phyloP scores from a whole-genome alignment of 2,329 filamentous ascomycete genomes.

The Penicillium sclerotiorum region DNA sequence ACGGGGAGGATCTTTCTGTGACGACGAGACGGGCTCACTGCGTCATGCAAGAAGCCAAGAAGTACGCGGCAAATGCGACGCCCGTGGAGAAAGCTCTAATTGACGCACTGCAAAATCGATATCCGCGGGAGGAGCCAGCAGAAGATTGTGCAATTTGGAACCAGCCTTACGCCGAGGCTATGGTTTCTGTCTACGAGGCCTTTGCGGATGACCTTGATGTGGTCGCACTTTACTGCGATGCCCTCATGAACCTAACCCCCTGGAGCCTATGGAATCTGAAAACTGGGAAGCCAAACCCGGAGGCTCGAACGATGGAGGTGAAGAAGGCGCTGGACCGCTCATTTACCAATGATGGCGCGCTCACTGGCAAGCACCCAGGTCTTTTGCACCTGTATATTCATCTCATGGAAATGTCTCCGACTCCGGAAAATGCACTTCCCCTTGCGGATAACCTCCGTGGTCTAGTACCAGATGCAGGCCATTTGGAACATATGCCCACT shows the following conservation, averaged over 20 bases:
- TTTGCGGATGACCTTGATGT: constrained; percentile 64
- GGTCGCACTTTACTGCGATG: constrained; percentile 64
- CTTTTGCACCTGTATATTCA: constrained; percentile 77
- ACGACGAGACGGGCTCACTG: constrained; percentile 44
- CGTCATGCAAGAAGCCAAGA: constrained; percentile 50
- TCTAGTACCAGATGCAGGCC: constrained; percentile 70
- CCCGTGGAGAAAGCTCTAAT: constrained; percentile 65
- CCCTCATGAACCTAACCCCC: constrained; percentile 67
- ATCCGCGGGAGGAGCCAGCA: constrained; percentile 56
- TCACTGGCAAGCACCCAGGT: constrained; percentile 68
- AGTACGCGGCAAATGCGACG: constrained; percentile 39
- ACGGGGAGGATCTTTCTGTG: constrained; percentile 57
- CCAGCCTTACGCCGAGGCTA: constrained; percentile 62
- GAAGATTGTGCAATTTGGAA: constrained; percentile 60
- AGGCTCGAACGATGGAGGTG: constrained; percentile 60
- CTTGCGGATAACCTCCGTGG: constrained; percentile 64
- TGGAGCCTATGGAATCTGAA: constrained; percentile 66
- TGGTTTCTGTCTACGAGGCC: constrained; percentile 56
- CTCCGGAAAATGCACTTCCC: constrained; percentile 64
- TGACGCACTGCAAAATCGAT: constrained; percentile 63
- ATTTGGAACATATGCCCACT: constrained; percentile 75
- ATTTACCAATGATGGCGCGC: constrained; percentile 52
- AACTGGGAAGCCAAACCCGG: constrained; percentile 58
- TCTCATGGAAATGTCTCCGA: constrained; percentile 74
- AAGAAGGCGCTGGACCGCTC: constrained; percentile 62